These are phyloP conservation scores for Neonectria neomacrospora DNA, from an alignment of 2,329 filamentous ascomycete genomes.

Conservation along the genomic window DNA sequence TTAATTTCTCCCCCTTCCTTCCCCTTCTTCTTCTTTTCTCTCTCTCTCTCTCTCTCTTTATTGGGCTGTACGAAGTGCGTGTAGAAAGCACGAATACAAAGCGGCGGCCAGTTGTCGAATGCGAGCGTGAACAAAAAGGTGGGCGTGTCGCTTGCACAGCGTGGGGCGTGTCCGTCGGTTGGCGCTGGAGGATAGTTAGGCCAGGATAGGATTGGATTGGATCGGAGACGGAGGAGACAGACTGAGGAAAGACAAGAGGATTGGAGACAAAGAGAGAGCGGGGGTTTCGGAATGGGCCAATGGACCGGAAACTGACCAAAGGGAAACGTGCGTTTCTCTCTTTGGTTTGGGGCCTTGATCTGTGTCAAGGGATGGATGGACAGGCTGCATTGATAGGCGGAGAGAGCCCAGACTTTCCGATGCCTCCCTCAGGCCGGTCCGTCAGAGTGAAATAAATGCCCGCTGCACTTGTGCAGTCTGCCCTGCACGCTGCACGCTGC, in stretches of 20 bases:
- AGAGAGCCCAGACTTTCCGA: too few relatives aligned
- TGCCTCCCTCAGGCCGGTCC: too few relatives aligned
- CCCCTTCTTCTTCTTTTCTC: not conserved
- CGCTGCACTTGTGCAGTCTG: not conserved
- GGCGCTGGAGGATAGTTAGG: not conserved
- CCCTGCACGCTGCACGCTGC: conserved; percentile 5
- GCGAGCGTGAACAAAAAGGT: conserved; percentile 3
- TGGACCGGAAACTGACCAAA: conserved; percentile 3
- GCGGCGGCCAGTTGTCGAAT: not conserved
- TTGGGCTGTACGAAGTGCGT: not conserved
- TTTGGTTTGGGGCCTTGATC: conserved; percentile 2
- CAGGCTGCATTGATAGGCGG: not conserved
- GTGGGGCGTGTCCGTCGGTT: not conserved
- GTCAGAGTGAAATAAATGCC: not conserved
- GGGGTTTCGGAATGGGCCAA: conserved; percentile 19
- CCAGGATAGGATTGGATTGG: not conserved
- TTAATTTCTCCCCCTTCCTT: not conserved
- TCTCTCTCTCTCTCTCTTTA: not conserved
- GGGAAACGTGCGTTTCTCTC: conserved; percentile 9
- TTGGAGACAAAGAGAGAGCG: not conserved
- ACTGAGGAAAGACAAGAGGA: not conserved
- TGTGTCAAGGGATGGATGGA: conserved; percentile 21
- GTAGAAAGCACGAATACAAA: not conserved
- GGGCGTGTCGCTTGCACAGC: not conserved
- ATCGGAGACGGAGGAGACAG: not conserved